Conservation (phyloP, 1,139 yeast genomes). For the Protomyces pachydermus region DNA sequence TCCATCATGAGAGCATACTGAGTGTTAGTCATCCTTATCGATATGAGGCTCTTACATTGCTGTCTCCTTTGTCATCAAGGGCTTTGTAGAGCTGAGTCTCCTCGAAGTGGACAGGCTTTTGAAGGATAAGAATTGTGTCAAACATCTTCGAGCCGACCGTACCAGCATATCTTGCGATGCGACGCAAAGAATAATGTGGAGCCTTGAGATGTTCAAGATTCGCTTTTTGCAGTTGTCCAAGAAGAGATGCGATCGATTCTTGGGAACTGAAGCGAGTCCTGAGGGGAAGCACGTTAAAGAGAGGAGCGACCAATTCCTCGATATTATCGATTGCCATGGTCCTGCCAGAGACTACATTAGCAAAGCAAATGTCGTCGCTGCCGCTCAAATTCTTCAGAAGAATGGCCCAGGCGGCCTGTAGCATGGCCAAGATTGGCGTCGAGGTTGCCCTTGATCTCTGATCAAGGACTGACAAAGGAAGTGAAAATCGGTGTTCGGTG, state of each 20-base stretch:
- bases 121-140: constrained; percentile 32
- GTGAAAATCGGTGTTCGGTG: background rate
- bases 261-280: constrained; percentile 13
- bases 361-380: constrained; percentile 31
- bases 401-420: constrained; percentile 13
- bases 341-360: constrained; percentile 30
- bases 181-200: constrained; percentile 29
- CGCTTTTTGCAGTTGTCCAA: constrained; percentile 8
- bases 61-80: constrained; percentile 15
- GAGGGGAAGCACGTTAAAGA: constrained; percentile 32
- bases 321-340: constrained; percentile 21
- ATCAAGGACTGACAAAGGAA: background rate
- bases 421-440: background rate
- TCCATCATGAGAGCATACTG: constrained; percentile 20
- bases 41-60: constrained; percentile 16
- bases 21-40: background rate
- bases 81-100: background rate
- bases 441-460: background rate
- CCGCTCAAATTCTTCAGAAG: constrained; percentile 23
- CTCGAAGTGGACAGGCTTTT: constrained; percentile 1
- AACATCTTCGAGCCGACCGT: constrained; percentile 21
- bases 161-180: background rate
- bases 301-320: constrained; percentile 31
- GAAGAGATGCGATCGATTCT: background rate
- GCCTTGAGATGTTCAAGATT: constrained; percentile 1